A percentile compares a stretch with the other conserved stretches of the same genome.
Conservation (phyloP, 2,329 filamentous ascomycete species). For the Aspergillus caelatus region DNA sequence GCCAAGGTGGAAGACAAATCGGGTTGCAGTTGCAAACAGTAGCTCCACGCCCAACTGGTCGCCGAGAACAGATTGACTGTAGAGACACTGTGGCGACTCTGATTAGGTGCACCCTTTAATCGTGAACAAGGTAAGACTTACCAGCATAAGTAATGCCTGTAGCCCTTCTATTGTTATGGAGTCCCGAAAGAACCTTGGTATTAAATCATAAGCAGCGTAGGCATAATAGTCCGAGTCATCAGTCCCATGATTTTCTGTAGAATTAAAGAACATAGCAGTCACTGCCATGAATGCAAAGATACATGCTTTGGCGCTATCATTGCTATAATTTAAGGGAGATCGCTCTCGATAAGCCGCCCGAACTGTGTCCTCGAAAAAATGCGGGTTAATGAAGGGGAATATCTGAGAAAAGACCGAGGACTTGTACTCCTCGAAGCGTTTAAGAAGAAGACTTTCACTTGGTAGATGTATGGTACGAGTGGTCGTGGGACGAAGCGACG, state of each 20-base stretch:
- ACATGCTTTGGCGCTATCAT: slow-evolving; percentile 12
- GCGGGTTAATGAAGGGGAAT: slow-evolving; percentile 9
- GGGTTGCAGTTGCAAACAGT: slow-evolving; percentile 2
- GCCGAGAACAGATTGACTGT: slow-evolving; percentile 5
- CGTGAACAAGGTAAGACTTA: background rate
- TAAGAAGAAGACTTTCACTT: background rate
- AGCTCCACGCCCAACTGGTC: slow-evolving; percentile 4
- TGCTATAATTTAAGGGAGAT: background rate
- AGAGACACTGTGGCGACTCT: background rate
- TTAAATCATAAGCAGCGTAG: slow-evolving; percentile 1
- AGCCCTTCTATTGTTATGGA: slow-evolving; percentile 14
- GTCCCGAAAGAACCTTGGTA: slow-evolving; percentile 1
- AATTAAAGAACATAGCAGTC: background rate
- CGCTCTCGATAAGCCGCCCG: slow-evolving; percentile 10
- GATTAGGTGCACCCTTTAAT: background rate
- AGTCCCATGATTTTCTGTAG: background rate
- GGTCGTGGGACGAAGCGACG: too few species aligned
- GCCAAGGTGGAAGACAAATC: slow-evolving; percentile 16
- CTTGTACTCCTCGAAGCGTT: background rate
- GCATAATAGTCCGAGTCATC: slow-evolving; percentile 1
- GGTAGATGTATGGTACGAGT: background rate
- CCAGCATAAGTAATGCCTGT: slow-evolving; percentile 15
- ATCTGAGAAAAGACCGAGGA: background rate
- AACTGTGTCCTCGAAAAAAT: slow-evolving; percentile 13
- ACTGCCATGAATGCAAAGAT: slow-evolving; percentile 14